Evolutionary conservation across 345 rosid species (phyloP).

Genomic region (Salix purpurea): DNA sequence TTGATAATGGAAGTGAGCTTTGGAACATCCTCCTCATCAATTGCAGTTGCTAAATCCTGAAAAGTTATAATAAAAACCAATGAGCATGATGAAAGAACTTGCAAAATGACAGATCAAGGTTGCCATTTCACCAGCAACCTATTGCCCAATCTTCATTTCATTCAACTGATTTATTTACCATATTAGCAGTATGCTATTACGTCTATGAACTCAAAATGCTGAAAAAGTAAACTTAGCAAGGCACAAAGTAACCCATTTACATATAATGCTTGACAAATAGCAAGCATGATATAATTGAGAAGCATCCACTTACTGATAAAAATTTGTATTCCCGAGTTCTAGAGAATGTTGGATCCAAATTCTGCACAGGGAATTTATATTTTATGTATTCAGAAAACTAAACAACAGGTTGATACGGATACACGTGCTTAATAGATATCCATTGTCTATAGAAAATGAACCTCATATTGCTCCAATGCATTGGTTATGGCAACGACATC

Average conservation of each 20-base stretch:
- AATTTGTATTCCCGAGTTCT: slow-evolving; percentile 24
- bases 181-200: not conserved
- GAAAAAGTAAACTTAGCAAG: not conserved
- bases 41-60: slow-evolving; percentile 26
- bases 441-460: not conserved
- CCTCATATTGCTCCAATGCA: slow-evolving; percentile 25
- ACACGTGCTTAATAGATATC: no score
- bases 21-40: slow-evolving; percentile 26
- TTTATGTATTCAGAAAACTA: not conserved
- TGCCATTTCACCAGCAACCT: not conserved
- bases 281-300: no score
- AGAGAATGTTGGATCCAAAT: slow-evolving; percentile 24
- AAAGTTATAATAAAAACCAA: not conserved
- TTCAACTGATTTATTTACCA: not conserved
- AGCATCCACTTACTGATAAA: slow-evolving; percentile 11
- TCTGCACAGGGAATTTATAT: slow-evolving; percentile 7
- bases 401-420: not conserved
- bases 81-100: not conserved
- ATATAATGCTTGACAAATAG: not conserved
- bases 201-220: not conserved
- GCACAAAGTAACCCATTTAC: not conserved
- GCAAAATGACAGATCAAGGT: not conserved
- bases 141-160: not conserved
- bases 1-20: slow-evolving; percentile 17
- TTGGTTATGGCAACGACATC: slow-evolving; percentile 23